phyloP scores from a whole-genome alignment of 129 eudicot genomes.

The Tanacetum coccineum region DNA sequence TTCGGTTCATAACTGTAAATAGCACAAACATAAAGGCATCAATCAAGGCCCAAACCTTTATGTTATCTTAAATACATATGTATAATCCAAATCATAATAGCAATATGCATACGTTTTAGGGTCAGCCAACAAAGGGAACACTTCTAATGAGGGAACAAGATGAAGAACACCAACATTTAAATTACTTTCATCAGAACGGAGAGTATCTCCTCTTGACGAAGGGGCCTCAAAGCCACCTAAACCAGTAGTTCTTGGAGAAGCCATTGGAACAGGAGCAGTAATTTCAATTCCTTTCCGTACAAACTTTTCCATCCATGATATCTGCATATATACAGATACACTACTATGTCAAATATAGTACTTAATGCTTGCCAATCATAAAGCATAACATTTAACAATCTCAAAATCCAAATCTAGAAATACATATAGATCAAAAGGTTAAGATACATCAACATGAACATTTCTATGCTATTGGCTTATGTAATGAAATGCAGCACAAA shows the following conservation, averaged over 20 bases:
- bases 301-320: slow-evolving; percentile 99
- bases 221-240: slow-evolving; percentile 99
- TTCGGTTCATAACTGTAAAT: slow-evolving; percentile 86
- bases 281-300: slow-evolving; percentile 86
- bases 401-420: not conserved
- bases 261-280: slow-evolving; percentile 97
- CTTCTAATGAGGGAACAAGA: slow-evolving; percentile 89
- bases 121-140: slow-evolving; percentile 85
- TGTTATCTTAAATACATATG: not conserved
- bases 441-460: slow-evolving; percentile 3
- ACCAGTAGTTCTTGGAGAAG: slow-evolving; percentile 86
- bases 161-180: slow-evolving; percentile 93
- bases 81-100: not conserved
- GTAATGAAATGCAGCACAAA: slow-evolving; percentile 16
- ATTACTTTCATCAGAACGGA: slow-evolving; percentile 87
- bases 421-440: slow-evolving; percentile 9
- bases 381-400: slow-evolving; percentile 2
- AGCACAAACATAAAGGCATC: slow-evolving; percentile 15
- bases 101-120: slow-evolving; percentile 60
- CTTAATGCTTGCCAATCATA: not conserved
- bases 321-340: slow-evolving; percentile 42
- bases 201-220: slow-evolving; percentile 70
- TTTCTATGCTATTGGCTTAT: not conserved
- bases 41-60: slow-evolving; percentile 2
- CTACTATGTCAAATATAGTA: not conserved